Evolutionary conservation across 345 rosid genomes (phyloP).

Genomic region (Clausena lansium): DNA sequence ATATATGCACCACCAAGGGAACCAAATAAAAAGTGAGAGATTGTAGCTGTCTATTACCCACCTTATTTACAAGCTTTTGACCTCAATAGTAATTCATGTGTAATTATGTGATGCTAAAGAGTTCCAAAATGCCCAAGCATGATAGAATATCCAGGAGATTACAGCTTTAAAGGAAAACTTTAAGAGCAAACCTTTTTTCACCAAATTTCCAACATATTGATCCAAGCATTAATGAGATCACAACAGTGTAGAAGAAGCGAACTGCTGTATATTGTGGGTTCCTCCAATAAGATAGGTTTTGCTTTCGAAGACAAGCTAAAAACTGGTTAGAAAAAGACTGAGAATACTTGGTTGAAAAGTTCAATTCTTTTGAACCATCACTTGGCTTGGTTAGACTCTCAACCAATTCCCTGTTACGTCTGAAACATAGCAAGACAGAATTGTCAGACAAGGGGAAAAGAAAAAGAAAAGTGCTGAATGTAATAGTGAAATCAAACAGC

Average conservation of each 20-base stretch:
- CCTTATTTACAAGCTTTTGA: background rate
- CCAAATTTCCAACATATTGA: conserved; percentile 97
- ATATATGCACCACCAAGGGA: background rate
- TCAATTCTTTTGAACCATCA: conserved; percentile 55
- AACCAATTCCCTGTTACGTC: conserved; percentile 67
- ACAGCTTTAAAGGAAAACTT: conserved; percentile 4
- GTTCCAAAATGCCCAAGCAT: background rate
- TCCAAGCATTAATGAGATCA: conserved; percentile 95
- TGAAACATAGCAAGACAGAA: conserved; percentile 30
- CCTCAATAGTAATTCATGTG: background rate
- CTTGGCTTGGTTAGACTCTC: conserved; percentile 78
- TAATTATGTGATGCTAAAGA: background rate
- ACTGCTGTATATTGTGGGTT: conserved; percentile 97
- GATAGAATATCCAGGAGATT: background rate
- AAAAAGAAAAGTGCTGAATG: background rate
- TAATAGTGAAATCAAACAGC: conserved; percentile 7
- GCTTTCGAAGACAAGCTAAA: conserved; percentile 94
- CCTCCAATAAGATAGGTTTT: conserved; percentile 93
- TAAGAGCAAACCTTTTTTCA: conserved; percentile 53
- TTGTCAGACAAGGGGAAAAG: conserved; percentile 16
- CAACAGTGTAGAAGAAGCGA: conserved; percentile 88
- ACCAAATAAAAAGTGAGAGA: background rate
- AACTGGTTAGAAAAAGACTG: conserved; percentile 74
- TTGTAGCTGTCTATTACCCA: background rate
- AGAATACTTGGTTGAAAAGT: conserved; percentile 81